phyloP scores from a whole-genome alignment of 1,139 yeast genomes.

The Protomyces inundatus region DNA sequence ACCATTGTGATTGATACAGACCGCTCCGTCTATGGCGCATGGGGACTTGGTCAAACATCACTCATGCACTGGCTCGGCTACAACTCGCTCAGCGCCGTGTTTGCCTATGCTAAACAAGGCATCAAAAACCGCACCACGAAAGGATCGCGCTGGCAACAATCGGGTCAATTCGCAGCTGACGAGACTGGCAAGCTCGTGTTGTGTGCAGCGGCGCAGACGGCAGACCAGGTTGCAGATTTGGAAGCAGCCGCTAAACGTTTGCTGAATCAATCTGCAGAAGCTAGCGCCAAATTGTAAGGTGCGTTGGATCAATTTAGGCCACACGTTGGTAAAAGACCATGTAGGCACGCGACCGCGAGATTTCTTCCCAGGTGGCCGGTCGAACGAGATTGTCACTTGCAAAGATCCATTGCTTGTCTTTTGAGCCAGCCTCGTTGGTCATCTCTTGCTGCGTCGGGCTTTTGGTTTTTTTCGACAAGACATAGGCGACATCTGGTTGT shows the following conservation, averaged over 20 bases:
- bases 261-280: no score
- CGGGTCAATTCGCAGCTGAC: slow-evolving; percentile 5
- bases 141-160: slow-evolving; percentile 21
- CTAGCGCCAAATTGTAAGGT: not conserved
- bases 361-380: slow-evolving; percentile 28
- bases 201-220: slow-evolving; percentile 4
- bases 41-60: slow-evolving; percentile 15
- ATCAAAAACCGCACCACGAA: slow-evolving; percentile 19
- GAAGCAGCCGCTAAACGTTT: not conserved
- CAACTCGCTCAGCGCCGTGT: slow-evolving; percentile 4
- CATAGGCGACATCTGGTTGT: slow-evolving; percentile 16
- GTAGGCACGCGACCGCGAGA: slow-evolving; percentile 25
- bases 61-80: slow-evolving; percentile 8
- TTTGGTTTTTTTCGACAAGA: slow-evolving; percentile 23
- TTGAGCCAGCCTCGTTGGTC: slow-evolving; percentile 11
- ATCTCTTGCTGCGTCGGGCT: slow-evolving; percentile 5
- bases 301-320: not conserved
- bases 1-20: slow-evolving; percentile 1
- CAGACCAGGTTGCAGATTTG: slow-evolving; percentile 9
- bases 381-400: slow-evolving; percentile 27
- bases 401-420: slow-evolving; percentile 28
- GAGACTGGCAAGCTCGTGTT: slow-evolving; percentile 3
- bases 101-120: slow-evolving; percentile 9
- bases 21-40: slow-evolving; percentile 8
- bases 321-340: slow-evolving; percentile 26